Percentiles rank a stretch among this genome's conserved stretches.
phyloP scores from a whole-genome alignment of 2,329 filamentous ascomycete genomes.

The Conoideocrella luteorostrata region DNA sequence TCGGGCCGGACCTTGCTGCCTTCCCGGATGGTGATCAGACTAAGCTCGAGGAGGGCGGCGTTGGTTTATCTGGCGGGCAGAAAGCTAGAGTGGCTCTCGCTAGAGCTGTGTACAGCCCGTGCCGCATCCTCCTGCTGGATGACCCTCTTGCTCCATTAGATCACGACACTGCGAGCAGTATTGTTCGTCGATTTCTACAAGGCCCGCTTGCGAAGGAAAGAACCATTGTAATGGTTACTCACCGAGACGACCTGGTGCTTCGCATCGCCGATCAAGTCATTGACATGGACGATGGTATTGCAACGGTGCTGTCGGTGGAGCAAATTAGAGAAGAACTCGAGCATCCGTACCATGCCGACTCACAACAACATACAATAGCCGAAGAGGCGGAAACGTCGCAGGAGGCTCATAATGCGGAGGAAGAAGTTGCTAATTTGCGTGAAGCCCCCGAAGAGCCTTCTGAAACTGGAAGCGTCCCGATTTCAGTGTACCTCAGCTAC shows the following conservation, averaged over 20 bases:
- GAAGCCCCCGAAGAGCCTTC: slow-evolving; percentile 27
- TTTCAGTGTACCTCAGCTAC: slow-evolving; percentile 76
- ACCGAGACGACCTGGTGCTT: slow-evolving; percentile 70
- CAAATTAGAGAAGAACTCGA: slow-evolving; percentile 35
- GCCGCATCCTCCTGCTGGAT: slow-evolving; percentile 52
- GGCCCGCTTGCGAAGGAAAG: slow-evolving; percentile 55
- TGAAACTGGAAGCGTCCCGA: slow-evolving; percentile 63
- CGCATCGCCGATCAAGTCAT: slow-evolving; percentile 69
- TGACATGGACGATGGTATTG: slow-evolving; percentile 57
- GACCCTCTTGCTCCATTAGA: slow-evolving; percentile 59
- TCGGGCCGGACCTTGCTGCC: slow-evolving; percentile 48
- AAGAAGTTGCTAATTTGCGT: slow-evolving; percentile 10
- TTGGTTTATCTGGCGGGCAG: slow-evolving; percentile 58
- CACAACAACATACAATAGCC: slow-evolving; percentile 3
- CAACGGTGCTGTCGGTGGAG: slow-evolving; percentile 40
- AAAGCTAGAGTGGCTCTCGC: slow-evolving; percentile 58
- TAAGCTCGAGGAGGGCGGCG: slow-evolving; percentile 55
- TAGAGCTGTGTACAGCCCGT: slow-evolving; percentile 52
- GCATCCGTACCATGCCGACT: slow-evolving; percentile 27
- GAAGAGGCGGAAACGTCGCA: slow-evolving; percentile 20
- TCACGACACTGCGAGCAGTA: slow-evolving; percentile 55
- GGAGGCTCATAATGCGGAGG: slow-evolving; percentile 24
- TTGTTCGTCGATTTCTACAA: slow-evolving; percentile 54
- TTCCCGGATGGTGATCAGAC: slow-evolving; percentile 53
- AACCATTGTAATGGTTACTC: slow-evolving; percentile 73